A percentile compares a stretch with the other conserved stretches of the same genome.
These are phyloP conservation scores for Tetracladium setigerum DNA, from an alignment of 495 filamentous ascomycete genomes.

Conservation along the genomic window DNA sequence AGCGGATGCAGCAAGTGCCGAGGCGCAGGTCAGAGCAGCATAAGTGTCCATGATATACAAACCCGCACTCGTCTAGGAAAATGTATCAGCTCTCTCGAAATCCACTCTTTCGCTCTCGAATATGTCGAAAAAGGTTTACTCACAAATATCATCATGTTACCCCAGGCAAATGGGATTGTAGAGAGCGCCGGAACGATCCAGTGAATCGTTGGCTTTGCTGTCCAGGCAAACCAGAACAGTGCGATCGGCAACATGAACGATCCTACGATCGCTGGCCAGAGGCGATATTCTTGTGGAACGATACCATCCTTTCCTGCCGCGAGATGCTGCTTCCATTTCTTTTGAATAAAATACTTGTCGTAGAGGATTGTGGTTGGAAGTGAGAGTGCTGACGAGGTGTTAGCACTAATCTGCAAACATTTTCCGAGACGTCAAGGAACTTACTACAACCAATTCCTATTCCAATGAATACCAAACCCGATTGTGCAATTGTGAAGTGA, in stretches of 20 bases:
- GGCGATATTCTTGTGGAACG: constrained; percentile 45
- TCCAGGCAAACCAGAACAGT: constrained; percentile 41
- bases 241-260: constrained; percentile 44
- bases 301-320: constrained; percentile 19
- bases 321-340: constrained; percentile 16
- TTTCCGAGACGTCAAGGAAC: too few species aligned
- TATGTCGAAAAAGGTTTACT: not conserved
- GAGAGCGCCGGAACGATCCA: constrained; percentile 40
- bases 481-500: constrained; percentile 13
- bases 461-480: constrained; percentile 25
- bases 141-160: constrained; percentile 52
- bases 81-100: constrained; percentile 18
- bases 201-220: constrained; percentile 26
- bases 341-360: constrained; percentile 33
- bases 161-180: constrained; percentile 55
- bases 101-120: not conserved
- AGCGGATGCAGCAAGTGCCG: constrained; percentile 55
- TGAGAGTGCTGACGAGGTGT: too few species aligned
- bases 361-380: constrained; percentile 33
- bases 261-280: constrained; percentile 55
- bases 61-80: constrained; percentile 22
- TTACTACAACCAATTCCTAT: constrained; percentile 25
- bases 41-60: constrained; percentile 53
- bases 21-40: constrained; percentile 46
- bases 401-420: too few species aligned